phyloP scores from a whole-genome alignment of 2,329 filamentous ascomycete species.

The Nothophaeocryptopus gaeumannii region DNA sequence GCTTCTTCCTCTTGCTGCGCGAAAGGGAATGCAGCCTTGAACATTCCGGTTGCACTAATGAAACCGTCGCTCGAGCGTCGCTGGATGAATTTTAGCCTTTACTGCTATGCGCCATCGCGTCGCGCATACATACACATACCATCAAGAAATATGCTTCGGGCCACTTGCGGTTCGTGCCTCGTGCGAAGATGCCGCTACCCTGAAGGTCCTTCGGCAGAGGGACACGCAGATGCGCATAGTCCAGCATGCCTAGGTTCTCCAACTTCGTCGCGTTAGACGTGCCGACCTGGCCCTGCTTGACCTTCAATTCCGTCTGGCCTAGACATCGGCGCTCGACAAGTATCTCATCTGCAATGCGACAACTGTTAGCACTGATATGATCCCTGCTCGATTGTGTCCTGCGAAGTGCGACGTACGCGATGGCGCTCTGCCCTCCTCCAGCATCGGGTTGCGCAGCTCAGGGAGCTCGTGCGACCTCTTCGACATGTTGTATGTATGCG shows the following conservation, averaged over 20 bases:
- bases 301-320: constrained; percentile 84
- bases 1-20: constrained; percentile 66
- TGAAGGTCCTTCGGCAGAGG: constrained; percentile 87
- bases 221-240: constrained; percentile 92
- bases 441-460: constrained; percentile 62
- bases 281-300: constrained; percentile 73
- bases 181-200: constrained; percentile 86
- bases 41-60: constrained; percentile 86
- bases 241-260: constrained; percentile 76
- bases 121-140: constrained; percentile 41
- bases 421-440: constrained; percentile 61
- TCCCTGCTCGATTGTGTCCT: constrained; percentile 3
- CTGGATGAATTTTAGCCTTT: constrained; percentile 39
- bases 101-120: constrained; percentile 8
- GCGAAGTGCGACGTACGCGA: constrained; percentile 52
- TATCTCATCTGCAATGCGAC: constrained; percentile 41
- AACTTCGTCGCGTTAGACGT: constrained; percentile 69
- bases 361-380: constrained; percentile 13
- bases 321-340: constrained; percentile 82
- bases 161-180: constrained; percentile 56
- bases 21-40: constrained; percentile 82
- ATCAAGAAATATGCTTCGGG: constrained; percentile 97
- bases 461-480: constrained; percentile 47
- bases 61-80: constrained; percentile 80
- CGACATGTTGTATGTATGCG: not conserved